Percentiles rank a stretch among this genome's conserved stretches.
Conservation (phyloP, 331 rosid species). For the Ulmus americana region DNA sequence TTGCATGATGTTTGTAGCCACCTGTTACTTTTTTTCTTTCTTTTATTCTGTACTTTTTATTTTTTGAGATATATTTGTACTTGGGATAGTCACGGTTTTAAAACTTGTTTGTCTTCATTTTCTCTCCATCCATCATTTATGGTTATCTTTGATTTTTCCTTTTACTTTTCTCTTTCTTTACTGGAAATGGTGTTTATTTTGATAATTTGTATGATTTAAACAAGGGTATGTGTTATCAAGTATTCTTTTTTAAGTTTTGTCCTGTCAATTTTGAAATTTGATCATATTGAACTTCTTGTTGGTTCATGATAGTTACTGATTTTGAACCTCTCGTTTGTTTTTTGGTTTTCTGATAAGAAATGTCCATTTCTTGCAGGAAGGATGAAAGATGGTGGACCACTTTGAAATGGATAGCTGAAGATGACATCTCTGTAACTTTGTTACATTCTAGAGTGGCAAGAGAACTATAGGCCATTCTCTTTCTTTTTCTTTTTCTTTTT, state of each 20-base stretch:
- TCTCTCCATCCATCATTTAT: background rate
- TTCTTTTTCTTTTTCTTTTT: slow-evolving; percentile 3
- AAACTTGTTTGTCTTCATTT: background rate
- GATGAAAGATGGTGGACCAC: slow-evolving; percentile 35
- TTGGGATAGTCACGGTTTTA: background rate
- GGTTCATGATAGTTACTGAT: slow-evolving; percentile 1
- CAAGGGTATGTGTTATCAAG: background rate
- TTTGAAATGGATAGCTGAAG: slow-evolving; percentile 27
- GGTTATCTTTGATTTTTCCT: background rate
- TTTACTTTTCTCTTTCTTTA: background rate
- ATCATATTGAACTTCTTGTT: background rate
- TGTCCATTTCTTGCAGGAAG: slow-evolving; percentile 22
- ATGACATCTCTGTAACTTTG: slow-evolving; percentile 24
- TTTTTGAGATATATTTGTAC: background rate
- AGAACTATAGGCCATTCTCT: slow-evolving; percentile 22
- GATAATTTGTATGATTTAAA: too few species aligned
- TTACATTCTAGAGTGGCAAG: slow-evolving; percentile 20
- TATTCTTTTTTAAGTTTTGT: background rate
- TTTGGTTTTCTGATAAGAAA: slow-evolving; percentile 13
- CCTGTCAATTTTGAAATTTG: background rate
- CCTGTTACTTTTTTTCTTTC: slow-evolving; percentile 2
- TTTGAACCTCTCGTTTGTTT: background rate
- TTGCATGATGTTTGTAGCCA: slow-evolving; percentile 13
- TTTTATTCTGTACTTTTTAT: background rate
- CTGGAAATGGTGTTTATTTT: background rate